phyloP scores from a whole-genome alignment of 2,329 filamentous ascomycete species.

The Amylocarpus encephaloides region DNA sequence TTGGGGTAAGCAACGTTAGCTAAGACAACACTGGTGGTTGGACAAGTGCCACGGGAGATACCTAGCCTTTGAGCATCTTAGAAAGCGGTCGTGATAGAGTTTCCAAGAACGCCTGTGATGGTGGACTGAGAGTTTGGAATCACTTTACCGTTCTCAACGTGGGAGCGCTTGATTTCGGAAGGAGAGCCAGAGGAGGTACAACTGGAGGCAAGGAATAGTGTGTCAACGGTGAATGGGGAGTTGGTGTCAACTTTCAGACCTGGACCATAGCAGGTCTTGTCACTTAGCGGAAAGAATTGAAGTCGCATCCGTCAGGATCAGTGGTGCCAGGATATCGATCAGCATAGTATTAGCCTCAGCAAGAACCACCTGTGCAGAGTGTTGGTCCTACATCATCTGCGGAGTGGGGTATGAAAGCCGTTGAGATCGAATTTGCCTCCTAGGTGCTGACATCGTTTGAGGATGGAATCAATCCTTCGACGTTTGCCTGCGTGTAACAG shows the following conservation, averaged over 20 bases:
- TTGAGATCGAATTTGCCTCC: slow-evolving; percentile 54
- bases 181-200: slow-evolving; percentile 43
- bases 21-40: slow-evolving; percentile 45
- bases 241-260: slow-evolving; percentile 46
- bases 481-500: slow-evolving; percentile 39
- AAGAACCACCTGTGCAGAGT: slow-evolving; percentile 36
- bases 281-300: slow-evolving; percentile 53
- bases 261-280: slow-evolving; percentile 48
- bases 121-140: slow-evolving; percentile 43
- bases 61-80: slow-evolving; percentile 50
- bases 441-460: slow-evolving; percentile 46
- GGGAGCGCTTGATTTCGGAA: slow-evolving; percentile 46
- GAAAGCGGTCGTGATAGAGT: slow-evolving; percentile 48
- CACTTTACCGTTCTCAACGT: slow-evolving; percentile 47
- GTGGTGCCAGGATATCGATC: slow-evolving; percentile 48
- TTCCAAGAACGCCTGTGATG: slow-evolving; percentile 40
- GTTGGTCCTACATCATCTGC: slow-evolving; percentile 31
- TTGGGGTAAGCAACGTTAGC: slow-evolving; percentile 39
- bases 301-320: slow-evolving; percentile 56
- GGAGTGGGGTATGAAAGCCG: slow-evolving; percentile 51
- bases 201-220: slow-evolving; percentile 49
- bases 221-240: slow-evolving; percentile 49
- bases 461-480: slow-evolving; percentile 44
- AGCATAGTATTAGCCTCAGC: slow-evolving; percentile 35
- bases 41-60: slow-evolving; percentile 47